A percentile compares a stretch with the other conserved stretches of the same genome.
Conservation (phyloP, 1,284 basidiomycete species). For the Fistulina hepatica region DNA sequence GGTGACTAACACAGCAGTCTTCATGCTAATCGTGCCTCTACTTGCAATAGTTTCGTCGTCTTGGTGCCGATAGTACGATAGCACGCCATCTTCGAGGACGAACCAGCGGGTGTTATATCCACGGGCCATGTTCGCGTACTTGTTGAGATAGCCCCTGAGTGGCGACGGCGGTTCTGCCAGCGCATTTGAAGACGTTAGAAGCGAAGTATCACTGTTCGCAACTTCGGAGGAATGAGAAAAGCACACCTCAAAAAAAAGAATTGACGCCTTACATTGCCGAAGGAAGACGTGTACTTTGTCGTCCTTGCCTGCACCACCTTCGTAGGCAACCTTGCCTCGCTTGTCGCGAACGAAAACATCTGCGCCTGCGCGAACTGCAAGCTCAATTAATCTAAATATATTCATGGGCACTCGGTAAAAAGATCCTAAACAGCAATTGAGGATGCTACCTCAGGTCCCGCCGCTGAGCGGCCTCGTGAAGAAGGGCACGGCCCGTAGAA, state of each 20-base stretch:
- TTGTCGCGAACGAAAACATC: constrained; percentile 86
- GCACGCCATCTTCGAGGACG: constrained; percentile 76
- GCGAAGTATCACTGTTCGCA: constrained; percentile 65
- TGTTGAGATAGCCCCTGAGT: constrained; percentile 78
- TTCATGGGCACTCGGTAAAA: too few relatives aligned
- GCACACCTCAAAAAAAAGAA: constrained; percentile 10
- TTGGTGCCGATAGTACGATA: constrained; percentile 86
- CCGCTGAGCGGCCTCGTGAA: constrained; percentile 82
- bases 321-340: constrained; percentile 65
- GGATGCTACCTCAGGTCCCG: too few relatives aligned
- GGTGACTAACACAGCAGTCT: constrained; percentile 57
- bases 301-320: constrained; percentile 60
- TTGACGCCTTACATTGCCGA: constrained; percentile 64
- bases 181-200: constrained; percentile 37
- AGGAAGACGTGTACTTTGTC: constrained; percentile 80
- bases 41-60: constrained; percentile 86
- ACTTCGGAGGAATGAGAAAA: constrained; percentile 33
- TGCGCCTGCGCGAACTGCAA: constrained; percentile 76
- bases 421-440: too few relatives aligned
- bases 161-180: constrained; percentile 48
- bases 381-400: constrained; percentile 74
- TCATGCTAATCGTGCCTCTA: constrained; percentile 85
- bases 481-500: constrained; percentile 64
- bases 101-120: constrained; percentile 95
- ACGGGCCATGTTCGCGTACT: constrained; percentile 84